Base-by-base conservation (phyloP, 2,329 filamentous ascomycete genomes). In the Periconia sp. region DNA sequence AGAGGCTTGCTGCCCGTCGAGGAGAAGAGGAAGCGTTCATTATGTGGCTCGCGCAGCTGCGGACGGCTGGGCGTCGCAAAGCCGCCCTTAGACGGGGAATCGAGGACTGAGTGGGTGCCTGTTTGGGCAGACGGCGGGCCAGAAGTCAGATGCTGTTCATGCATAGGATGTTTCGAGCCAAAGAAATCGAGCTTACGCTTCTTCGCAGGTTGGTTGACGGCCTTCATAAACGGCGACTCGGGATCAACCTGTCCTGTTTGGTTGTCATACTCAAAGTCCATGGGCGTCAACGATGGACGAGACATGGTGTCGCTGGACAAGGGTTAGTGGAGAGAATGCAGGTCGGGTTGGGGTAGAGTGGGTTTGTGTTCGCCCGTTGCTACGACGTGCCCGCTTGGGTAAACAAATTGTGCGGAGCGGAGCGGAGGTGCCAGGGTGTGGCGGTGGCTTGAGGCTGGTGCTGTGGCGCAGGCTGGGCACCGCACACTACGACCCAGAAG, bases 241-340 rank as follows among this genome's bases (percentile, higher is more conserved):
- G 60, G 57, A 56, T 79, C 75, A 3, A 76, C 50, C 4, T 73
- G 73, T 16, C 75, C 77, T 3, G 61, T 69, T 21, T 67, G 57
- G 51, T 78, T 78, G 40, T 76, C 61, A 55, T 70, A 81, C 55
- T 79, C 71, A 62, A 78, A 81, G 63, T 81, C 78, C 78, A 81
- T 81, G 40, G 75, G 76, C 57, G 62, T 69, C 33, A 72, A 71
- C 35, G 75, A 69, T 25, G 61, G 63, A 37, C 73, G 56, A 43
- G 58, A 57, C 63, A 66, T 66, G 25, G 16, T 51, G 51, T 5
- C 35, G 15, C 19, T 6, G 22, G 24, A 22, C 15, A 23, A 18
- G 15, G 15, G 35, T 9, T 6, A 5, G 21, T 8, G 22, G 19
- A 5, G 12, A 11, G 19, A 22, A 22, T 21, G 22, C 11, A 22